Conservation (phyloP, 148 eudicot species). For the Camellia granthamiana region DNA sequence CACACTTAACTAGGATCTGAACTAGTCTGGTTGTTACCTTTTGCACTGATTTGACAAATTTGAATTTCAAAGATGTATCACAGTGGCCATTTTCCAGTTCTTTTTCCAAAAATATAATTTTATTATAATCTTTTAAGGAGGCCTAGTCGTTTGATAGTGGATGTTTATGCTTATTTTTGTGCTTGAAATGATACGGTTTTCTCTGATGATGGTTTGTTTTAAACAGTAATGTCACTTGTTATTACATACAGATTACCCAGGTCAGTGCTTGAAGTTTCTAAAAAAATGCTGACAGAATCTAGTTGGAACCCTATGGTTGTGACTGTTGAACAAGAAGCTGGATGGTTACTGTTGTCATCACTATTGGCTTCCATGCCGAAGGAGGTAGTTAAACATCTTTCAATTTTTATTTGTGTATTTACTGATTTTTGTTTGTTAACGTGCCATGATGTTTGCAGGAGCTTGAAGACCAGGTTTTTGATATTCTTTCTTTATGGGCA, state of each 20-base stretch:
- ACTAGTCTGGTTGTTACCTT: background rate
- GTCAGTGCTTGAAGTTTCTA: constrained; percentile 87
- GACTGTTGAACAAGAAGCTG: constrained; percentile 81
- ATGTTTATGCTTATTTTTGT: constrained; percentile 8
- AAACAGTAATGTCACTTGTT: constrained; percentile 16
- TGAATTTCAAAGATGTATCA: background rate
- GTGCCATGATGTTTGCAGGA: constrained; percentile 54
- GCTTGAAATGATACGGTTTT: background rate
- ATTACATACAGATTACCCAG: constrained; percentile 66
- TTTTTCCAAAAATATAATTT: background rate
- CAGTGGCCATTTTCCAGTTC: background rate
- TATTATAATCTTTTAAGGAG: background rate
- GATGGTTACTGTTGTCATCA: constrained; percentile 88
- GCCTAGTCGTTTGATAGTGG: background rate
- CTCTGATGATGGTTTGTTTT: constrained; percentile 4
- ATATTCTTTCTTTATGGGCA: constrained; percentile 92
- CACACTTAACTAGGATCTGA: background rate
- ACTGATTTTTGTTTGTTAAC: constrained; percentile 14
- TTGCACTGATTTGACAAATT: constrained; percentile 3
- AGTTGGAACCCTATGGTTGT: constrained; percentile 69
- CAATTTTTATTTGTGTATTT: constrained; percentile 7
- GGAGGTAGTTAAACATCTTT: constrained; percentile 50
- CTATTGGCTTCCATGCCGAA: constrained; percentile 83
- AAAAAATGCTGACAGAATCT: constrained; percentile 72
- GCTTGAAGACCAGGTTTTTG: constrained; percentile 93